These are phyloP conservation scores for Penicillium sp. DNA, from an alignment of 2,329 filamentous ascomycete species.

Conservation along the genomic window DNA sequence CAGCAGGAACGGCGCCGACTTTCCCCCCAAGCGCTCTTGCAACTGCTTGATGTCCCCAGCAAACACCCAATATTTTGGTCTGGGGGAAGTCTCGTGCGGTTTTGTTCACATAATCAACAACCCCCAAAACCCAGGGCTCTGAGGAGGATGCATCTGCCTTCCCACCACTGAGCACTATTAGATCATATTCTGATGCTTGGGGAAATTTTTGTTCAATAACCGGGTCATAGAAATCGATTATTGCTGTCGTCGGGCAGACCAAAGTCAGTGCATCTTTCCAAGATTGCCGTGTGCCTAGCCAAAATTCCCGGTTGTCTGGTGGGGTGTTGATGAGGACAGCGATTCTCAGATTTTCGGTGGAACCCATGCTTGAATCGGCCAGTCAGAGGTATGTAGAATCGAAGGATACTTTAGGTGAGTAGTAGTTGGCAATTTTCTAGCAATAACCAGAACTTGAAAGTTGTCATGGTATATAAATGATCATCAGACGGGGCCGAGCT, in stretches of 20 bases:
- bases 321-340: slow-evolving; percentile 2
- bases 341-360: neutral
- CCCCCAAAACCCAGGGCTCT: slow-evolving; percentile 51
- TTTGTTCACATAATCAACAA: slow-evolving; percentile 45
- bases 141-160: slow-evolving; percentile 36
- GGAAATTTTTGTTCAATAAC: slow-evolving; percentile 33
- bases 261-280: slow-evolving; percentile 1
- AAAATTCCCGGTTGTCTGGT: slow-evolving; percentile 8
- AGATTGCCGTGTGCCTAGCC: slow-evolving; percentile 7
- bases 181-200: slow-evolving; percentile 45
- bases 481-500: too few species aligned
- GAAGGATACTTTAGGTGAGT: too few species aligned
- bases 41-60: slow-evolving; percentile 54
- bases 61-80: slow-evolving; percentile 44
- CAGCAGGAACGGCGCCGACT: slow-evolving; percentile 40
- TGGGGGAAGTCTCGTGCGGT: slow-evolving; percentile 32
- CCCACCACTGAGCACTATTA: slow-evolving; percentile 50
- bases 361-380: neutral
- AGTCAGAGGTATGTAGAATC: too few species aligned
- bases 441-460: too few species aligned
- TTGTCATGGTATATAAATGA: too few species aligned
- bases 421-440: too few species aligned
- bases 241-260: slow-evolving; percentile 1
- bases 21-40: slow-evolving; percentile 37
- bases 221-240: slow-evolving; percentile 32